A percentile compares a stretch with the other conserved stretches of the same genome.
Conservation (phyloP, 1,139 yeast genomes). For the Hyphopichia pseudoburtonii region DNA sequence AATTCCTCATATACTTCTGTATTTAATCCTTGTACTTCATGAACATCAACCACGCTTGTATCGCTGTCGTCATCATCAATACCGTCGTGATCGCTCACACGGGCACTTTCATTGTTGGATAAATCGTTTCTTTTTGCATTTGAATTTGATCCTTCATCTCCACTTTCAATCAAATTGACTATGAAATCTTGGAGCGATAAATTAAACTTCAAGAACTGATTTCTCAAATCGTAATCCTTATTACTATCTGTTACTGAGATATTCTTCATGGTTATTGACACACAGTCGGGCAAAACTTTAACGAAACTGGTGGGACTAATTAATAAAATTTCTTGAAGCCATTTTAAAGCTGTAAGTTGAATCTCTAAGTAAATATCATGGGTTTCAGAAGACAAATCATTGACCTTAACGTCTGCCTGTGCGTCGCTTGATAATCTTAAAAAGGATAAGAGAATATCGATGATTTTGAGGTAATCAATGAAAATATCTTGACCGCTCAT, state of each 20-base stretch:
- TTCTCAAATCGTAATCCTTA: constrained; percentile 40
- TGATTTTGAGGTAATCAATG: constrained; percentile 77
- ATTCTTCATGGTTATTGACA: constrained; percentile 37
- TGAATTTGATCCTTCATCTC: constrained; percentile 7
- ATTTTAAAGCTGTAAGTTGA: constrained; percentile 74
- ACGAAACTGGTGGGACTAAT: constrained; percentile 78
- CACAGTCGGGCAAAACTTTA: constrained; percentile 52
- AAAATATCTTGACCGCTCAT: constrained; percentile 86
- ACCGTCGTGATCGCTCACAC: constrained; percentile 5
- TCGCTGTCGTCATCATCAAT: constrained; percentile 7
- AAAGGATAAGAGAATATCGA: constrained; percentile 76
- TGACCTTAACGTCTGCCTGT: constrained; percentile 15
- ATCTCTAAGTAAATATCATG: constrained; percentile 66
- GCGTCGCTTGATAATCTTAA: constrained; percentile 50
- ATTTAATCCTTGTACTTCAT: constrained; percentile 31
- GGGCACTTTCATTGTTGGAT: constrained; percentile 7
- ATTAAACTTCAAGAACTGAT: constrained; percentile 38
- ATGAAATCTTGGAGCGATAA: constrained; percentile 35
- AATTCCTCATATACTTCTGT: constrained; percentile 43
- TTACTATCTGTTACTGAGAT: constrained; percentile 39
- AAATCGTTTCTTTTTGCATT: neutral
- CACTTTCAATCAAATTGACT: constrained; percentile 27
- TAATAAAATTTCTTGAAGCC: constrained; percentile 76
- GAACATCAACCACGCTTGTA: constrained; percentile 15
- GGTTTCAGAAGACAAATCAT: constrained; percentile 34